phyloP scores from a whole-genome alignment of 805 yeast species.

The Naumovozyma baii region DNA sequence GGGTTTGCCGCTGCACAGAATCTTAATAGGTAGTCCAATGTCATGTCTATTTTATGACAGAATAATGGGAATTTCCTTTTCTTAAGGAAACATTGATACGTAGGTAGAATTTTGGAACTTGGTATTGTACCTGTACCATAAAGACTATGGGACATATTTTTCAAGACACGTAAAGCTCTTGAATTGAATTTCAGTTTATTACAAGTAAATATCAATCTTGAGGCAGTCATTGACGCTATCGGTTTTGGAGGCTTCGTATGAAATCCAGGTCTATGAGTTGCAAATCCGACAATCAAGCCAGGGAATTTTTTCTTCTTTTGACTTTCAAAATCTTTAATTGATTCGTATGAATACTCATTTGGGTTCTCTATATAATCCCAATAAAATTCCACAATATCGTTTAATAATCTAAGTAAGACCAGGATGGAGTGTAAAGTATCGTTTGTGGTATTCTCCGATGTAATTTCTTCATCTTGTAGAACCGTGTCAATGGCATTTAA shows the following conservation, averaged over 20 bases:
- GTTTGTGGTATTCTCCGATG: conserved; percentile 6
- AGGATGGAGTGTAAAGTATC: conserved; percentile 21
- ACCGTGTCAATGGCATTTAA: conserved; percentile 15
- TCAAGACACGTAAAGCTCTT: conserved; percentile 25
- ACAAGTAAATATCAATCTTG: conserved; percentile 22
- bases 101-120: conserved; percentile 11
- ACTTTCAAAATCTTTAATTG: conserved; percentile 1
- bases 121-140: conserved; percentile 2
- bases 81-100: conserved; percentile 11
- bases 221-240: conserved; percentile 21
- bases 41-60: conserved; percentile 28
- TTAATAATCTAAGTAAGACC: conserved; percentile 32
- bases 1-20: conserved; percentile 43
- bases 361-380: conserved; percentile 28
- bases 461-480: conserved; percentile 10
- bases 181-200: conserved; percentile 29
- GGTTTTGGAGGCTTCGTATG: conserved; percentile 30
- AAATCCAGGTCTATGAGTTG: conserved; percentile 25
- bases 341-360: conserved; percentile 12
- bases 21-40: conserved; percentile 33
- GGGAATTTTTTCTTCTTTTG: conserved; percentile 14
- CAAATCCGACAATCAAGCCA: conserved; percentile 24
- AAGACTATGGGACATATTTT: conserved; percentile 18
- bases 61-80: conserved; percentile 6
- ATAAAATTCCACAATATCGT: conserved; percentile 33